Evolutionary conservation across 2,329 filamentous ascomycete genomes (phyloP).

Genomic region (Aspergillus chevalieri): DNA sequence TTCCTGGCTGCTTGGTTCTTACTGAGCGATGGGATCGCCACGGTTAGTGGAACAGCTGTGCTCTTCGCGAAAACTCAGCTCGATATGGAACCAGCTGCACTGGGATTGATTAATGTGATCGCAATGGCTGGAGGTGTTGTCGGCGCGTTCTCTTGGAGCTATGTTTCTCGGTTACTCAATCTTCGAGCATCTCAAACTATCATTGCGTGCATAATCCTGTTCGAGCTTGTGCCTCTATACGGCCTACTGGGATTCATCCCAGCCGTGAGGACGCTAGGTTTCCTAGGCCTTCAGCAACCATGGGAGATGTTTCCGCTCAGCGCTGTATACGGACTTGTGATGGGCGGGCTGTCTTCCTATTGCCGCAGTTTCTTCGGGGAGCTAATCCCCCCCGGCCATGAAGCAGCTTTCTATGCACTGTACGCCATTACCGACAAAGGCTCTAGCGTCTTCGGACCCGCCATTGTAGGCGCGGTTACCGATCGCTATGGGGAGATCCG

Average conservation of each 20-base stretch:
- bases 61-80: slow-evolving; percentile 92
- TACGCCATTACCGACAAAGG: slow-evolving; percentile 98
- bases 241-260: slow-evolving; percentile 84
- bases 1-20: slow-evolving; percentile 93
- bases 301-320: slow-evolving; percentile 97
- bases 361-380: slow-evolving; percentile 90
- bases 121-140: slow-evolving; percentile 76
- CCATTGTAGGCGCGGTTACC: slow-evolving; percentile 88
- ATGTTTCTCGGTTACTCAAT: slow-evolving; percentile 62
- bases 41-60: slow-evolving; percentile 88
- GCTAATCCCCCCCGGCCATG: slow-evolving; percentile 86
- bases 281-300: slow-evolving; percentile 79
- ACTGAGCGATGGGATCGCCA: slow-evolving; percentile 87
- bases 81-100: slow-evolving; percentile 77
- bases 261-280: slow-evolving; percentile 65
- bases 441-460: slow-evolving; percentile 85
- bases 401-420: slow-evolving; percentile 91
- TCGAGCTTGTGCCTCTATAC: slow-evolving; percentile 89
- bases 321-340: slow-evolving; percentile 83
- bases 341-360: slow-evolving; percentile 88
- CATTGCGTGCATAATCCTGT: slow-evolving; percentile 80
- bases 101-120: slow-evolving; percentile 91
- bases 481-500: slow-evolving; percentile 74
- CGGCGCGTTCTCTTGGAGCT: slow-evolving; percentile 86
- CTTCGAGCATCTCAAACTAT: slow-evolving; percentile 81